These are phyloP conservation scores for Carex arenaria DNA, from an alignment of 202 grass and related monocot species.

Conservation along the genomic window DNA sequence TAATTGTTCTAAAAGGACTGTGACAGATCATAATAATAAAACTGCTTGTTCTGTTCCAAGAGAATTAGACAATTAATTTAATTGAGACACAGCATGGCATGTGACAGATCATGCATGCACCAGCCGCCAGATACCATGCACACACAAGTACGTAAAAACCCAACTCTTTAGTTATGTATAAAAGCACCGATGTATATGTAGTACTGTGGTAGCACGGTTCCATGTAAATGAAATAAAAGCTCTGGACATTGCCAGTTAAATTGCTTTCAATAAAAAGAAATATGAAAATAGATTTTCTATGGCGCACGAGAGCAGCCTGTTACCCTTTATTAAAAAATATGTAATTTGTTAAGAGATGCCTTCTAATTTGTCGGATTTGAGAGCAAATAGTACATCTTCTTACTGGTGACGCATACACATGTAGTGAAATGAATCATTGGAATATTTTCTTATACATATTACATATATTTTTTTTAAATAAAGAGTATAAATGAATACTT, in stretches of 20 bases:
- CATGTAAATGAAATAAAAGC: neutral
- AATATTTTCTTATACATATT: no score
- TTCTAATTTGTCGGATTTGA: no score
- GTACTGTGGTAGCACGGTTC: neutral
- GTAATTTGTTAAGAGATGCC: no score
- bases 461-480: no score
- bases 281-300: neutral
- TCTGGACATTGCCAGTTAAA: neutral
- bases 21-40: conserved; percentile 1
- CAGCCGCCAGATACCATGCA: conserved; percentile 8
- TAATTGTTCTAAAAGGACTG: neutral
- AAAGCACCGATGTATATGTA: neutral
- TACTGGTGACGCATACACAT: no score
- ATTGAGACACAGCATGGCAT: neutral
- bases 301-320: neutral
- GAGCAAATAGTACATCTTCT: no score
- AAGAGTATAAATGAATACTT: no score
- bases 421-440: no score
- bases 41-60: neutral
- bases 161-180: neutral
- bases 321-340: no score
- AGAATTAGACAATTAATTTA: neutral
- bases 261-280: neutral
- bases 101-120: conserved; percentile 4
- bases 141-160: neutral